phyloP scores from a whole-genome alignment of 495 filamentous ascomycete genomes.

The Talaromyces stipitatus region DNA sequence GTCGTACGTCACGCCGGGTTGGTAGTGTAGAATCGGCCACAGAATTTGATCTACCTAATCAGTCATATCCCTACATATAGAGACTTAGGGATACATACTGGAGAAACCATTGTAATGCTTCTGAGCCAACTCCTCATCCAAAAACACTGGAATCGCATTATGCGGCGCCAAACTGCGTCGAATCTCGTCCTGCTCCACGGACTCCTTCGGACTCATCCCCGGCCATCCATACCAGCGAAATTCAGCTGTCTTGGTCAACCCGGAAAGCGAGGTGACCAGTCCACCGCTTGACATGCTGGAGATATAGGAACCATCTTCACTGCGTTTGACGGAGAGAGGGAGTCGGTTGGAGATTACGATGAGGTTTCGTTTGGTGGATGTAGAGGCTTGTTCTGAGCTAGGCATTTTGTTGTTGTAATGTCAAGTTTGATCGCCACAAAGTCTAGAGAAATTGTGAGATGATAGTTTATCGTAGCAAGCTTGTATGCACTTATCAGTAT shows the following conservation, averaged over 20 bases:
- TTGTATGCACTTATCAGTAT: too few relatives aligned
- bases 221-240: conserved; percentile 97
- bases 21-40: conserved; percentile 95
- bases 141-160: conserved; percentile 45
- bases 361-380: conserved; percentile 33
- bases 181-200: conserved; percentile 37
- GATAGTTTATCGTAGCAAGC: background rate
- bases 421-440: too few relatives aligned
- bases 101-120: conserved; percentile 57
- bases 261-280: conserved; percentile 77
- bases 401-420: background rate
- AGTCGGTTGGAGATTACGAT: conserved; percentile 85
- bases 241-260: conserved; percentile 72
- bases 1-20: conserved; percentile 83
- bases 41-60: conserved; percentile 70
- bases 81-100: conserved; percentile 21
- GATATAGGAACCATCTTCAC: conserved; percentile 60
- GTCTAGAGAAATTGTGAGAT: background rate
- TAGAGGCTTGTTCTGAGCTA: background rate
- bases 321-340: conserved; percentile 77
- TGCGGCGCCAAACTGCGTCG: conserved; percentile 36
- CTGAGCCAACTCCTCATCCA: conserved; percentile 46
- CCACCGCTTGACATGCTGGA: conserved; percentile 84
- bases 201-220: conserved; percentile 51
- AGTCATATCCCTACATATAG: conserved; percentile 1